Base-by-base conservation (phyloP, 441 rosid genomes). In the Pelargonium myrrhifolium region DNA sequence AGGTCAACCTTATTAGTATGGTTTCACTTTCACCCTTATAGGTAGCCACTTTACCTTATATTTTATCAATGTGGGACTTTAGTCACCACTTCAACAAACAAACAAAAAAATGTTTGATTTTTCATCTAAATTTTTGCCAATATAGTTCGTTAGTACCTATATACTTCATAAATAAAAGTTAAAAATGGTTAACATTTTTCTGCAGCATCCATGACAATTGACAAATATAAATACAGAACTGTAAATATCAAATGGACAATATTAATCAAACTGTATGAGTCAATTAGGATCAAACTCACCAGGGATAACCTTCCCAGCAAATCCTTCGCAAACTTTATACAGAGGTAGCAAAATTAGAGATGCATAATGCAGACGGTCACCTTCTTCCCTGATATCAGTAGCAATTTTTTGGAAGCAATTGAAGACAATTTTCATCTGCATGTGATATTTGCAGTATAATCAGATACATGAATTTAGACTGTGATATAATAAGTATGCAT, bases 271-370 rank as follows among this genome's bases (percentile, higher is more conserved):
- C 62, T 53, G 20, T 53, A 53, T 53, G 1, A 53, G 62, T 21
- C 10, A 2, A 12, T 56, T 56, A 18, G 40, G 39, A 53, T 17
- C 53, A 37, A 76, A 68, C 87, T 70, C 71, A 94, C 97, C 98
- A 39, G 83, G 62, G 65, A 92, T 76, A 68, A 79, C 77, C 77
- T 84, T 92, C 69, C 97, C 99, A 11, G 98, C 74, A 75, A 75
- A 86, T 73, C 94, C 96, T 86, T 95, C 97, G 20, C 84, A 84
- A 49, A 95, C 89, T 89, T 95, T 95, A 82, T 86, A 95, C 69
- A 89, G 53, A 0, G 97, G 94, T 42, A 86, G 78, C 66, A 95
- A 80, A 79, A 95, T 86, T 68, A 80, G 79, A 64, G 17, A 75
- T 61, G 87, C 96, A 62, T 84, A 85, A 62, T 51, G 82, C 70